Evolutionary conservation across 2,329 filamentous ascomycete species (phyloP), one percentile per base, ranked within the genome.

Genomic region (Tolypocladium cylindrosporum): DNA sequence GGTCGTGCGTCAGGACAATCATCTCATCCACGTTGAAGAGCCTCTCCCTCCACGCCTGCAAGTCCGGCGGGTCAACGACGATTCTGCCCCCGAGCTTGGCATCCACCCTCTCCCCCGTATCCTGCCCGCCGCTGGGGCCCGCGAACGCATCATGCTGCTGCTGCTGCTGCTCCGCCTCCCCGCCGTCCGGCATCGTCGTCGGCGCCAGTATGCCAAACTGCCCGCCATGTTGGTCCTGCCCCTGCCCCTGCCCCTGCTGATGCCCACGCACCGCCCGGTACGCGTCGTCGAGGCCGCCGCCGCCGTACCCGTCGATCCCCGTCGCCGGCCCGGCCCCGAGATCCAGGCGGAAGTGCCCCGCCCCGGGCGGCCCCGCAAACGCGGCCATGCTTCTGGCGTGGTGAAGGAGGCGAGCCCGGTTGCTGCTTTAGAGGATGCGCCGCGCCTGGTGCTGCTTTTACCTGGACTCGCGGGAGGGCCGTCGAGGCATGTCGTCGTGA

Each of bases 1-100:
- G 81, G 61, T 91, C 86, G 69, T 91, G 84, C 37, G 82, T 90
- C 64, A 93, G 72, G 14, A 86, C 81, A 59, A 92, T 87, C 52
- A 80, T 82, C 51, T 88, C 85, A 64, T 90, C 83, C n/a, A 91
- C 85, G 66, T 89, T 79, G 70, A 92, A 93, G 52, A 92, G 74
- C 66, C 79, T 86, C 64, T 88, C 78, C 55, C 89, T 78, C 89
- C 89, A 93, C 61, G 77, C 75, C 14, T 82, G 76, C 54, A 92
- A 75, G 63, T 88, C 77, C 3, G 88, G 87, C 43, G 88, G 88
- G 65, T 89, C 75, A 10, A 84, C 70, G 13, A 90, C 78, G 62
- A 87, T 75, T 66, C 78, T 85, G 34, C 72, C 77, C 54, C 78
- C 76, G 59, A 82, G 72, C 65, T 82, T 79, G n/a, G 78, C 77